Conservation (phyloP, 2,329 filamentous ascomycete genomes). For the Penicillium sp. region DNA sequence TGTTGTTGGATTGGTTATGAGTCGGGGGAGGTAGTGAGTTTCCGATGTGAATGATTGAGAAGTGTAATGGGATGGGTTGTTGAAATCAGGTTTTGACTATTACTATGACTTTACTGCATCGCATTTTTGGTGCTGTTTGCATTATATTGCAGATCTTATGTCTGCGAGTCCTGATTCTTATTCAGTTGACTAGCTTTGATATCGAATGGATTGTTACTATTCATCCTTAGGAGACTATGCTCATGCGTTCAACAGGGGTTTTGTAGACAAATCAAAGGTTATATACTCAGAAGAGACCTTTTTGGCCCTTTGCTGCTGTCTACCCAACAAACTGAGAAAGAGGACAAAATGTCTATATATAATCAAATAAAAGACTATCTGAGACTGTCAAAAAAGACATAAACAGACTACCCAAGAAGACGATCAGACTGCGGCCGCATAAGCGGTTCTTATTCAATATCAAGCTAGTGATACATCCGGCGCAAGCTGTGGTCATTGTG, state of each 20-base stretch:
- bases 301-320: too few relatives aligned
- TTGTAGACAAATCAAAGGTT: background rate
- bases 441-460: too few relatives aligned
- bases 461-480: too few relatives aligned
- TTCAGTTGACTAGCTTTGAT: background rate
- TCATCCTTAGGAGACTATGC: too few relatives aligned
- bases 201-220: background rate
- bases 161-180: background rate
- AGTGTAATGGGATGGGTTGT: constrained; percentile 4
- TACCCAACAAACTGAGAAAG: too few relatives aligned
- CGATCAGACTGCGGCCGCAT: too few relatives aligned
- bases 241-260: background rate
- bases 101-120: background rate
- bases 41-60: constrained; percentile 1
- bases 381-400: too few relatives aligned
- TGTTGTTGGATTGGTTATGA: constrained; percentile 51
- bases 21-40: constrained; percentile 17
- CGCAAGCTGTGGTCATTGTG: too few relatives aligned
- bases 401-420: too few relatives aligned
- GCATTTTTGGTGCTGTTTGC: background rate
- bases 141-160: background rate
- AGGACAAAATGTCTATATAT: too few relatives aligned
- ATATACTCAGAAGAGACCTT: too few relatives aligned
- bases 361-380: too few relatives aligned
- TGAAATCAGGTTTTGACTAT: background rate